Evolutionary conservation across 495 filamentous ascomycete species (phyloP).

Genomic region (Xylaria grammica): DNA sequence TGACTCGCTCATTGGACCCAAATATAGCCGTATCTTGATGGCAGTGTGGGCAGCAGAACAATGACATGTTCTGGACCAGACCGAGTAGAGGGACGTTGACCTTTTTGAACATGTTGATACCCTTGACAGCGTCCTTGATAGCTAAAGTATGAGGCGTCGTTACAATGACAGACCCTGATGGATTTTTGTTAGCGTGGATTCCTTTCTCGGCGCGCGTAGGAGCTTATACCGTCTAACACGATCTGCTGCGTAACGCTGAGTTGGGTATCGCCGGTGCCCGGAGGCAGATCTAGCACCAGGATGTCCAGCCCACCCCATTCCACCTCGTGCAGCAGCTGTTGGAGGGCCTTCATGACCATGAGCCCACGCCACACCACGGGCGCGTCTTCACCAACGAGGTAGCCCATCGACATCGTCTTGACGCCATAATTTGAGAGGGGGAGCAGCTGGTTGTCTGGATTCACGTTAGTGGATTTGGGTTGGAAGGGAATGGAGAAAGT

Average conservation of each 20-base stretch:
- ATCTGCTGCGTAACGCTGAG: conserved; percentile 93
- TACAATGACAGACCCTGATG: conserved; percentile 77
- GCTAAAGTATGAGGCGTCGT: conserved; percentile 93
- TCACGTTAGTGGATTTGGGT: neutral
- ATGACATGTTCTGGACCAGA: conserved; percentile 96
- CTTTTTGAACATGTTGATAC: conserved; percentile 89
- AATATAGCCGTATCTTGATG: conserved; percentile 78
- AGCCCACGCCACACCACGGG: conserved; percentile 96
- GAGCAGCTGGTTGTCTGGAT: conserved; percentile 75
- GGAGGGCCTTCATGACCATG: conserved; percentile 97
- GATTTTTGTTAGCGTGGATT: neutral
- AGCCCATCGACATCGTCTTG: conserved; percentile 98
- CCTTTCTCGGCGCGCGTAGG: neutral
- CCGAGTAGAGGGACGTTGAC: conserved; percentile 78
- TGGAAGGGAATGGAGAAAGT: neutral
- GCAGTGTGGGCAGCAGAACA: conserved; percentile 83
- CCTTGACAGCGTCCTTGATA: conserved; percentile 85
- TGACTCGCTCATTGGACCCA: conserved; percentile 58
- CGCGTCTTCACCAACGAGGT: conserved; percentile 75
- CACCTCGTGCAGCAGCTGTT: conserved; percentile 92
- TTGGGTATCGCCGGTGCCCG: conserved; percentile 93
- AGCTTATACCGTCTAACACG: conserved; percentile 68
- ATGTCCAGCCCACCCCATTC: conserved; percentile 86
- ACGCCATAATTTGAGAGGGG: conserved; percentile 95
- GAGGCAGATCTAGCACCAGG: conserved; percentile 88